phyloP scores from a whole-genome alignment of 1,139 yeast genomes.

The Candida pseudocylindracea region DNA sequence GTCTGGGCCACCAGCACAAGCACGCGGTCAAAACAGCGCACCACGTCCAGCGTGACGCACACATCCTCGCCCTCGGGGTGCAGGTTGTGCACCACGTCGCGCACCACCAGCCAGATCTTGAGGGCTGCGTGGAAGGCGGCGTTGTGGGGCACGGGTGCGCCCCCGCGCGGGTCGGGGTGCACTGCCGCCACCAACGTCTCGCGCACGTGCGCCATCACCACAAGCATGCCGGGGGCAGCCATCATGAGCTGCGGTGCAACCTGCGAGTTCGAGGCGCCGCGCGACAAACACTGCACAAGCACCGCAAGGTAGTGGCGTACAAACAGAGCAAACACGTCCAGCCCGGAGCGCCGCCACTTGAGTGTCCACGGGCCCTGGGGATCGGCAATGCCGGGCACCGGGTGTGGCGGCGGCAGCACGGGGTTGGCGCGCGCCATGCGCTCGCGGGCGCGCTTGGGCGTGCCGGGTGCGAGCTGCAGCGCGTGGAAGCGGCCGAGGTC shows the following conservation, averaged over 20 bases:
- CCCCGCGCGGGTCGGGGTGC: background rate
- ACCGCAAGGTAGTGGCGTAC: conserved; percentile 42
- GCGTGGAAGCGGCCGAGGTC: background rate
- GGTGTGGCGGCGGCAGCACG: conserved; percentile 25
- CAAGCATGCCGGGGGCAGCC: background rate
- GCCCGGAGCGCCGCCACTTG: conserved; percentile 27
- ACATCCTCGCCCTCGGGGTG: conserved; percentile 2
- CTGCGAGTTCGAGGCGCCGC: conserved; percentile 1
- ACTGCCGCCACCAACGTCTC: background rate
- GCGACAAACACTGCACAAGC: conserved; percentile 1
- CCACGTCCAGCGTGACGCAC: conserved; percentile 2
- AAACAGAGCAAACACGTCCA: conserved; percentile 52
- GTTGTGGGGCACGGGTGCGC: background rate
- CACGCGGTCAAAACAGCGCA: conserved; percentile 11
- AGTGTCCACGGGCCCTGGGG: conserved; percentile 52
- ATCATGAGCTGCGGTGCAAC: no score
- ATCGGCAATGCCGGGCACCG: conserved; percentile 32
- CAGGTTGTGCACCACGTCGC: conserved; percentile 15
- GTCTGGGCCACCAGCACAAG: conserved; percentile 15
- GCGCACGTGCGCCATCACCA: background rate
- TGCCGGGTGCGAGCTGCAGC: background rate
- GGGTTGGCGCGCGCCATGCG: conserved; percentile 6
- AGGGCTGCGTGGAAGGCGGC: conserved; percentile 10
- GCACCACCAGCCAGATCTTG: conserved; percentile 19
- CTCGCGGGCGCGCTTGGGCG: background rate